These are phyloP conservation scores for Mortierella sp. DNA, from an alignment of 371 early-diverging fungal species.

Conservation along the genomic window DNA sequence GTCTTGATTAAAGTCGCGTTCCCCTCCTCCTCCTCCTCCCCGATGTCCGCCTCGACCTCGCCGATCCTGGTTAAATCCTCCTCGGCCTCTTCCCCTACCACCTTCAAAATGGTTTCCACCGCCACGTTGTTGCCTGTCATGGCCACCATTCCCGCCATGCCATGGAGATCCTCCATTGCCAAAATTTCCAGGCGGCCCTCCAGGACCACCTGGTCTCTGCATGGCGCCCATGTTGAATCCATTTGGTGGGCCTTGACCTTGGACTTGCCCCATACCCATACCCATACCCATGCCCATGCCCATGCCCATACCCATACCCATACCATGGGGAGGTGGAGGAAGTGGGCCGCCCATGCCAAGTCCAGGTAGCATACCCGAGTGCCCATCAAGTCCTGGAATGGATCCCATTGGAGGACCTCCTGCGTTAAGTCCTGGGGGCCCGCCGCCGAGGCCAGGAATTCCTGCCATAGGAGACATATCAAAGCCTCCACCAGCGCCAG, in stretches of 20 bases:
- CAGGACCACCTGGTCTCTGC: conserved; percentile 30
- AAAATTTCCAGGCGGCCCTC: conserved; percentile 19
- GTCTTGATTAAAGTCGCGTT: conserved; percentile 11
- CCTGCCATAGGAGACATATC: conserved; percentile 43
- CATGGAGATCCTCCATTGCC: conserved; percentile 13
- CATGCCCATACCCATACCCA: conserved; percentile 10
- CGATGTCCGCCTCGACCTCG: conserved; percentile 40
- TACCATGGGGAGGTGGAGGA: conserved; percentile 15
- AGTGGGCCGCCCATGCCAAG: conserved; percentile 31
- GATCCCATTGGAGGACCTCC: conserved; percentile 29
- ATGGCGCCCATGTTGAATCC: conserved; percentile 17
- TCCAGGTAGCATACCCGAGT: conserved; percentile 33
- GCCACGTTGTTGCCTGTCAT: neutral
- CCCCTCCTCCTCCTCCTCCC: conserved; percentile 23
- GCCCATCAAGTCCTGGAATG: conserved; percentile 27
- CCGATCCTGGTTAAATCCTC: conserved; percentile 41
- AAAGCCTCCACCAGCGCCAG: conserved; percentile 56
- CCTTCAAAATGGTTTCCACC: conserved; percentile 36
- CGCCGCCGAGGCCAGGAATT: conserved; percentile 46
- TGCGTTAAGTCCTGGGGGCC: conserved; percentile 26
- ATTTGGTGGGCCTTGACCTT: conserved; percentile 21
- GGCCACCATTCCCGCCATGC: conserved; percentile 22
- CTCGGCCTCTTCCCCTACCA: conserved; percentile 45
- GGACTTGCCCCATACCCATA: neutral
- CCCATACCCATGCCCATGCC: conserved; percentile 22